Evolutionary conservation across 805 yeast genomes (phyloP), one percentile per base, ranked within the genome.

Genomic region (Phaffomyces antillensis): DNA sequence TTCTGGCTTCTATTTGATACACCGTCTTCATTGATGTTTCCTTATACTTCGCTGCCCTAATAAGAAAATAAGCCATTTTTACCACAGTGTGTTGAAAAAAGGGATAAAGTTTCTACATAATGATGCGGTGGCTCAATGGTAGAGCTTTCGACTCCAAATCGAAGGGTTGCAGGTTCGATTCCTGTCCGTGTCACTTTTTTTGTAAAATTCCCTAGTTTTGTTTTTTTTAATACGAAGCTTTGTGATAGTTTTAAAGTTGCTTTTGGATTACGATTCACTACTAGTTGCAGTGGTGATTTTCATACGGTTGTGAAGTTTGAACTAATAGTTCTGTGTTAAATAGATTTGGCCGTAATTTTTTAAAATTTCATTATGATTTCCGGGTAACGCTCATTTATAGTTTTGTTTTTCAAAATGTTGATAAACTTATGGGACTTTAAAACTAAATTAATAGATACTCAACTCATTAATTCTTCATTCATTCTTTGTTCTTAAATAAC

Each of bases 141-240:
- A 77, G 83, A 77, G 83, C 83, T 76, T 78, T 78, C 79, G 83
- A 77, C 79, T 77, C 83, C 83, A 77, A 76, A 79, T 78, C 86
- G 80, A 77, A 79, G 78, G 86, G 86, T 76, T 80, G 86, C 86
- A 80, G 85, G 86, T 80, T 80, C 86, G 76, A 80, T 77, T 80
- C 86, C 85, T 80, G 86, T 79, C 83, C 82, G 84, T 78, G 81
- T 77, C 83, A 77, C 47, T 56, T 67, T 20, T 20, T 20, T 20
- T 20, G 23, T 1, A 20, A 20, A 20, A 20, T 20, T 20, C 6
- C 6, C 5, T 4, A 7, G 23, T 52, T 55, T 63, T 61, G 50
- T 57, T 61, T 62, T 38, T 37, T 41, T 39, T 36, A 6, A 5
- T 15, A 11, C 9, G 3, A 10, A 11, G 10, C 12, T 10, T 26